Conservation (phyloP, 2,329 filamentous ascomycete species). For the Hypoxylon sp. region DNA sequence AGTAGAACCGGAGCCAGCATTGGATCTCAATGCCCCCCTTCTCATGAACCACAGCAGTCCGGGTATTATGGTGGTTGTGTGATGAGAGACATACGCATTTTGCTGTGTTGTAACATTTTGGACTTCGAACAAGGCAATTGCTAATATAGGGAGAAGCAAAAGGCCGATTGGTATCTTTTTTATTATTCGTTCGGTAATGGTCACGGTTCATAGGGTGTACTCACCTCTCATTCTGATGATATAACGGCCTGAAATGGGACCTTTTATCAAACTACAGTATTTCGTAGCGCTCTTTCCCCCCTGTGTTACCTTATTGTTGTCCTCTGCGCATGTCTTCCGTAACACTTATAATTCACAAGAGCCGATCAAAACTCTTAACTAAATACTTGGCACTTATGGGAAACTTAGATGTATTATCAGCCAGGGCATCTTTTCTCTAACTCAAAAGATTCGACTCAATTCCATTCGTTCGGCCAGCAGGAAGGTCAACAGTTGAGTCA, state of each 20-base stretch:
- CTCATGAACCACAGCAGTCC: conserved; percentile 37
- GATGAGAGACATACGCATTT: conserved; percentile 21
- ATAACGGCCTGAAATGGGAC: conserved; percentile 5
- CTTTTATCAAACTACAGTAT: too few species aligned
- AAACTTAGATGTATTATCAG: too few species aligned
- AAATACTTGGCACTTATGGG: too few species aligned
- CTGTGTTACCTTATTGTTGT: too few species aligned
- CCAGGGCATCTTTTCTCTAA: too few species aligned
- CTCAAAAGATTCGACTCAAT: too few species aligned
- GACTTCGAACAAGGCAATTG: conserved; percentile 14
- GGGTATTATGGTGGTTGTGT: conserved; percentile 49
- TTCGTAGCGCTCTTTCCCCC: too few species aligned
- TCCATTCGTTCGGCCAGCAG: too few species aligned
- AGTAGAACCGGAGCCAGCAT: conserved; percentile 54
- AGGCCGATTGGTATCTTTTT: conserved; percentile 5
- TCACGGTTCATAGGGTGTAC: conserved; percentile 10
- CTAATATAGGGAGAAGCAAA: conserved; percentile 1
- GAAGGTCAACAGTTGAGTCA: too few species aligned
- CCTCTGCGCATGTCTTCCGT: too few species aligned
- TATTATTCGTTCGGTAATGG: conserved; percentile 12
- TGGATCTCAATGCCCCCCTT: conserved; percentile 48
- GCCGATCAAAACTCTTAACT: too few species aligned
- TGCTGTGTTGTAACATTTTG: conserved; percentile 14
- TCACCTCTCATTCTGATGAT: conserved; percentile 30
- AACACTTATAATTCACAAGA: too few species aligned